Evolutionary conservation across 2,329 filamentous ascomycete species (phyloP).

Genomic region (Penicillium sclerotiorum): DNA sequence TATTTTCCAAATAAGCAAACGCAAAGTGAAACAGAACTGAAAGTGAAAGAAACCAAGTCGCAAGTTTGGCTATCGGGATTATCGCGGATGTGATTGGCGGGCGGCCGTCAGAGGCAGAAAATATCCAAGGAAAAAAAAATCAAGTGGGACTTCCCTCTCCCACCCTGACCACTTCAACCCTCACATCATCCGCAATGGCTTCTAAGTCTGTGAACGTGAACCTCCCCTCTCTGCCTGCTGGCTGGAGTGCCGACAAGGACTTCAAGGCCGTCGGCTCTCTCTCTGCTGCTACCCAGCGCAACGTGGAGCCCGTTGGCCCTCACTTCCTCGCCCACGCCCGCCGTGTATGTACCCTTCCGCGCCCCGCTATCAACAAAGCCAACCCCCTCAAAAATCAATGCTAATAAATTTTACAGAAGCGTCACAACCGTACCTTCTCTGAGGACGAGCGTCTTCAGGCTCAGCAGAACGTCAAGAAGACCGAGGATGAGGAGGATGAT

Average conservation of each 20-base stretch:
- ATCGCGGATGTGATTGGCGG: constrained; percentile 30
- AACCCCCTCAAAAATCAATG: background rate
- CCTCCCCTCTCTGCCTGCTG: constrained; percentile 74
- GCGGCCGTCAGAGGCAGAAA: constrained; percentile 39
- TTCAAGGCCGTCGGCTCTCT: constrained; percentile 83
- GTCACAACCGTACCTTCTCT: constrained; percentile 96
- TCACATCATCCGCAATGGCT: constrained; percentile 59
- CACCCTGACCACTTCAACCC: constrained; percentile 14
- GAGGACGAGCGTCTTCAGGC: constrained; percentile 98
- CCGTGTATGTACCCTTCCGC: constrained; percentile 72
- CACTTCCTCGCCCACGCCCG: constrained; percentile 98
- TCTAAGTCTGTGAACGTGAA: constrained; percentile 46
- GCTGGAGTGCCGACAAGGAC: constrained; percentile 83
- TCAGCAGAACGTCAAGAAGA: constrained; percentile 90
- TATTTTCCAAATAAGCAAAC: background rate
- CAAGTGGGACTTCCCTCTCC: constrained; percentile 20
- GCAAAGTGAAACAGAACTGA: background rate
- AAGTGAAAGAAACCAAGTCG: background rate
- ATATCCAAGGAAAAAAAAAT: constrained; percentile 30
- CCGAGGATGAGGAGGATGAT: constrained; percentile 85
- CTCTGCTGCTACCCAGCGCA: constrained; percentile 76
- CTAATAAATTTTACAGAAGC: constrained; percentile 53
- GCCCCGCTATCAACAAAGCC: too few species aligned
- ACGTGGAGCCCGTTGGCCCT: constrained; percentile 92
- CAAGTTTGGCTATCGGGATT: constrained; percentile 22